Percentiles rank a stretch among this genome's conserved stretches.
These are phyloP conservation scores for Eimeria necatrix DNA, from an alignment of 169 alveolate genomes.

Conservation along the genomic window DNA sequence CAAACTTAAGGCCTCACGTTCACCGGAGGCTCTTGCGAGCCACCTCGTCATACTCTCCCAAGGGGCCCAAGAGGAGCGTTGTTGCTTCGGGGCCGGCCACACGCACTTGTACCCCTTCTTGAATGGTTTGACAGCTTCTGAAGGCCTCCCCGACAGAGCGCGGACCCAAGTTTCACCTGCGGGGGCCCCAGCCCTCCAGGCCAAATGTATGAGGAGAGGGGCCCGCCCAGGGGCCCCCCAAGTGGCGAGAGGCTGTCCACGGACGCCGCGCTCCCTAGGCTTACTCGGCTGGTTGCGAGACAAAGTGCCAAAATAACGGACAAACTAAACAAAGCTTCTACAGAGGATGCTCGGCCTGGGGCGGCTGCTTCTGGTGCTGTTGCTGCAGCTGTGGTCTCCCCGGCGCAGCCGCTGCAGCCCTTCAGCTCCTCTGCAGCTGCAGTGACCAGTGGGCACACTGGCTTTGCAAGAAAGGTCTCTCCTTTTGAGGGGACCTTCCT, in stretches of 20 bases:
- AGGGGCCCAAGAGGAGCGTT: background rate
- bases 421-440: background rate
- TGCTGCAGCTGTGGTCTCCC: constrained; percentile 5
- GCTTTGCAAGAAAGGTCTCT: background rate
- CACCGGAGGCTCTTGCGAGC: background rate
- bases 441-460: background rate
- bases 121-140: background rate
- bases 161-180: background rate
- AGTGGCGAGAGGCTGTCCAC: background rate
- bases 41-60: no score
- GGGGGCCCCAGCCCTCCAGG: background rate
- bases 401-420: background rate
- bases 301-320: constrained; percentile 22
- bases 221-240: constrained; percentile 10
- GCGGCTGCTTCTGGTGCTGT: background rate
- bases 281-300: background rate
- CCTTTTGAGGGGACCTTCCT: background rate
- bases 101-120: background rate
- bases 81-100: background rate
- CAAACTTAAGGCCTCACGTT: background rate
- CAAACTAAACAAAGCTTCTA: background rate
- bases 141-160: background rate
- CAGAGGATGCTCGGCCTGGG: background rate
- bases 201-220: background rate
- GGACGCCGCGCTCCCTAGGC: background rate